These are phyloP conservation scores for Schwanniomyces occidentalis DNA, from an alignment of 805 yeast genomes.

Conservation along the genomic window DNA sequence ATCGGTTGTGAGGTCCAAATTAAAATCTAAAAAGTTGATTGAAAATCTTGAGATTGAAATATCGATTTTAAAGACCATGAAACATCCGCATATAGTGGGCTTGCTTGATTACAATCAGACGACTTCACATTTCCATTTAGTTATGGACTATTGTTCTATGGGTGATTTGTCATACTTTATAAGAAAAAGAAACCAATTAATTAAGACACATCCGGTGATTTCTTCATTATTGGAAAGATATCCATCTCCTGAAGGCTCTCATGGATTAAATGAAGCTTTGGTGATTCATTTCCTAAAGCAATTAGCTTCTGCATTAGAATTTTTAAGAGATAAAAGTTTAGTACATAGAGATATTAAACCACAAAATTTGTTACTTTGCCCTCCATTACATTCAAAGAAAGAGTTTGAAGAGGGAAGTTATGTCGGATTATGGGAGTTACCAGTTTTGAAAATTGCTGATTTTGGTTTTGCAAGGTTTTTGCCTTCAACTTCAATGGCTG, in stretches of 20 bases:
- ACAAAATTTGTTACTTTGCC: constrained; percentile 78
- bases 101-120: constrained; percentile 83
- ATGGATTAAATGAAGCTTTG: constrained; percentile 77
- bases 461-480: constrained; percentile 96
- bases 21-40: constrained; percentile 80
- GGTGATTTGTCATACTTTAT: constrained; percentile 93
- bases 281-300: constrained; percentile 87
- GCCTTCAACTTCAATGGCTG: constrained; percentile 93
- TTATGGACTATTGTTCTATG: constrained; percentile 95
- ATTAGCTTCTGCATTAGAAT: constrained; percentile 78
- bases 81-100: constrained; percentile 91
- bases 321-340: constrained; percentile 76
- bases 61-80: constrained; percentile 79
- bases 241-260: constrained; percentile 76
- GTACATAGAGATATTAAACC: constrained; percentile 97
- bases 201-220: constrained; percentile 74
- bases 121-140: constrained; percentile 73
- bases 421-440: constrained; percentile 85
- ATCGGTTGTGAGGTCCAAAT: constrained; percentile 77
- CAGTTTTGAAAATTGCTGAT: constrained; percentile 91
- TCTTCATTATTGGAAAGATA: constrained; percentile 74
- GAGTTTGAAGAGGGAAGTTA: constrained; percentile 59
- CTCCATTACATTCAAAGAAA: constrained; percentile 68
- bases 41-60: constrained; percentile 94
- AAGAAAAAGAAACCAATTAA: constrained; percentile 68